Conservation (phyloP, 1,284 basidiomycete species). For the Boletus sp. region DNA sequence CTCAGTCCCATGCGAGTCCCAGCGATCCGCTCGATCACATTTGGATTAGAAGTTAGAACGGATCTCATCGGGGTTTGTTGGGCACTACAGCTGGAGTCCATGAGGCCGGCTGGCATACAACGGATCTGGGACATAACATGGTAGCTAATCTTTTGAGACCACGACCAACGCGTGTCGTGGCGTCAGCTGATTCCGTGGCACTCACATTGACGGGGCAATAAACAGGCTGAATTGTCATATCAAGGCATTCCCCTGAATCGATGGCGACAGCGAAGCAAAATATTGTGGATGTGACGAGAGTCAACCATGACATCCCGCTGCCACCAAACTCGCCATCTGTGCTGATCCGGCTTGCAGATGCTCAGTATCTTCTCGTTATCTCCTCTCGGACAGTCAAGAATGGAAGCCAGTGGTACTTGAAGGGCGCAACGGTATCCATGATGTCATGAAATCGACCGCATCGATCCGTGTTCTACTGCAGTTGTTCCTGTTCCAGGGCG, state of each 20-base stretch:
- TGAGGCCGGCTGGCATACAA: slow-evolving; percentile 12
- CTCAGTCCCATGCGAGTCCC: slow-evolving; percentile 1
- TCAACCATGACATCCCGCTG: slow-evolving; percentile 32
- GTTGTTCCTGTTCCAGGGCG: slow-evolving; percentile 85
- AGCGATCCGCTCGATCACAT: background rate
- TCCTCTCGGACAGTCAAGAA: slow-evolving; percentile 78
- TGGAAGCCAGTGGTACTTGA: slow-evolving; percentile 80
- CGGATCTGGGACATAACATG: slow-evolving; percentile 18
- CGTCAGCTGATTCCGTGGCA: slow-evolving; percentile 1
- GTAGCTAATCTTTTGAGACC: slow-evolving; percentile 15
- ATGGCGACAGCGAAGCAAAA: slow-evolving; percentile 10
- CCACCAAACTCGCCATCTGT: slow-evolving; percentile 48
- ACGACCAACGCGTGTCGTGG: slow-evolving; percentile 5
- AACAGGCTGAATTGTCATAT: background rate
- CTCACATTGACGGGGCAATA: background rate
- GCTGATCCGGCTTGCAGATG: slow-evolving; percentile 63
- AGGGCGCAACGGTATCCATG: slow-evolving; percentile 74
- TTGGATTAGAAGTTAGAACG: background rate
- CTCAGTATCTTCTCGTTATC: slow-evolving; percentile 88
- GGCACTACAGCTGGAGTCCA: slow-evolving; percentile 7
- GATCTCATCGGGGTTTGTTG: slow-evolving; percentile 10
- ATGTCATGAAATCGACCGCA: slow-evolving; percentile 57
- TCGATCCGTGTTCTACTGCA: slow-evolving; percentile 79
- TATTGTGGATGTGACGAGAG: too few relatives aligned
- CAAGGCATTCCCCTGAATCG: slow-evolving; percentile 8